These are phyloP conservation scores for Alternaria dauci DNA, from an alignment of 2,329 filamentous ascomycete species.

Conservation along the genomic window DNA sequence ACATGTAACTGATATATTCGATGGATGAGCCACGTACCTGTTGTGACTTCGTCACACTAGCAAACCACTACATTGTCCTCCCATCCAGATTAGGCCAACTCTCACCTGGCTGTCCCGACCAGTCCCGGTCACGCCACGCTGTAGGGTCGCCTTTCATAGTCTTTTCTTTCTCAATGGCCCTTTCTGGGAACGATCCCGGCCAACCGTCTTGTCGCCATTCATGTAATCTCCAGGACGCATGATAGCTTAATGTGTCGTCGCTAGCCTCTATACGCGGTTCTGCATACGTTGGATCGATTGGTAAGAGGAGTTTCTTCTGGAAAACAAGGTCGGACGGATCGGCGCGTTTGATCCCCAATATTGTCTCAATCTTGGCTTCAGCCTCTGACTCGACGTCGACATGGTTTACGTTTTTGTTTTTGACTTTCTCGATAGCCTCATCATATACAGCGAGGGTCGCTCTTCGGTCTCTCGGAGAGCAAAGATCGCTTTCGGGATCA, in stretches of 20 bases:
- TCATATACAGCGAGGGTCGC: not conserved
- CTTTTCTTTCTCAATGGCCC: slow-evolving; percentile 11
- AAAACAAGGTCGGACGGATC: slow-evolving; percentile 18
- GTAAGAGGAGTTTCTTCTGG: slow-evolving; percentile 5
- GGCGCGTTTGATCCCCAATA: slow-evolving; percentile 16
- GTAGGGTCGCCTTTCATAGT: not conserved
- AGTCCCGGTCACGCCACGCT: not conserved
- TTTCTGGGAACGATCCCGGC: slow-evolving; percentile 14
- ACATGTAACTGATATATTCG: not conserved
- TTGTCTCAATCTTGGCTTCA: slow-evolving; percentile 12
- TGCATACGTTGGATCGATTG: slow-evolving; percentile 28
- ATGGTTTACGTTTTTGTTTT: not conserved
- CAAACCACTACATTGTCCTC: not conserved
- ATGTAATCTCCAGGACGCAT: slow-evolving; percentile 16
- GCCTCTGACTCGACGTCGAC: slow-evolving; percentile 13
- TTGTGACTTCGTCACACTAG: not conserved
- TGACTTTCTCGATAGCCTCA: not conserved
- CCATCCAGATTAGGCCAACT: not conserved
- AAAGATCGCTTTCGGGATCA: not conserved
- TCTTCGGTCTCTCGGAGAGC: not conserved
- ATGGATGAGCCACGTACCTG: not conserved
- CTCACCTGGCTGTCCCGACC: not conserved
- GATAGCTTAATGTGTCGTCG: slow-evolving; percentile 1
- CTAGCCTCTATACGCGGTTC: slow-evolving; percentile 20
- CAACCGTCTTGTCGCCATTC: slow-evolving; percentile 30